Conservation (phyloP, 768 basidiomycete species). For the Arthromyces matolae region DNA sequence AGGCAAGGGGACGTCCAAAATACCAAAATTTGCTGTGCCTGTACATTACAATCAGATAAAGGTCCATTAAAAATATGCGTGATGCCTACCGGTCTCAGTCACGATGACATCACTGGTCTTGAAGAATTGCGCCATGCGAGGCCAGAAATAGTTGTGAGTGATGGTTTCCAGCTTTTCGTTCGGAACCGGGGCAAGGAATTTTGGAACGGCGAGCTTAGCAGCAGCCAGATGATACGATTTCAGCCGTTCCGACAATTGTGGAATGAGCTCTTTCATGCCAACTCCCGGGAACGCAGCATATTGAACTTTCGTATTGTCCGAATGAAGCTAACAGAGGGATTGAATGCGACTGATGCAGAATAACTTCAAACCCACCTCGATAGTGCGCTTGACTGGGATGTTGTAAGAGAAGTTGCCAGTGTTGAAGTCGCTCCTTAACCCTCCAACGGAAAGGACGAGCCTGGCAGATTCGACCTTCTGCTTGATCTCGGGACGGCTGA, state of each 20-base stretch:
- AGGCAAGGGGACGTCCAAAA: conserved; percentile 78
- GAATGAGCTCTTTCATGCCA: conserved; percentile 76
- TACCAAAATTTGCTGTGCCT: conserved; percentile 83
- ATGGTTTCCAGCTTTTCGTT: conserved; percentile 52
- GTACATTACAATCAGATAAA: background rate
- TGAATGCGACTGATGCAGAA: background rate
- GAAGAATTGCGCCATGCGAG: conserved; percentile 71
- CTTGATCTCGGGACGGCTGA: conserved; percentile 63
- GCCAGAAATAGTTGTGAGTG: conserved; percentile 84
- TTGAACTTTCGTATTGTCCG: conserved; percentile 63
- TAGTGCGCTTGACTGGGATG: conserved; percentile 51
- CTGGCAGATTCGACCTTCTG: conserved; percentile 72
- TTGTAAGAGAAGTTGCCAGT: conserved; percentile 83
- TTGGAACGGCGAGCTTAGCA: conserved; percentile 43
- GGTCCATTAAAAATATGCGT: too few relatives aligned
- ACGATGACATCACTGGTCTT: conserved; percentile 70
- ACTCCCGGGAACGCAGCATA: conserved; percentile 61
- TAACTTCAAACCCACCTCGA: conserved; percentile 73
- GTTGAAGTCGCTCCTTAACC: conserved; percentile 78
- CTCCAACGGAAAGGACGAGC: conserved; percentile 71
- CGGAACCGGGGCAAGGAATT: conserved; percentile 41
- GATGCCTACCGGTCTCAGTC: conserved; percentile 71
- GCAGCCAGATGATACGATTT: conserved; percentile 37
- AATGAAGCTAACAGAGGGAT: conserved; percentile 56
- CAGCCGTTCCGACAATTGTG: conserved; percentile 59